Percentiles rank a stretch among this genome's conserved stretches.
phyloP scores from a whole-genome alignment of 108 stramenopile genomes.

The Cyclotella cryptica region DNA sequence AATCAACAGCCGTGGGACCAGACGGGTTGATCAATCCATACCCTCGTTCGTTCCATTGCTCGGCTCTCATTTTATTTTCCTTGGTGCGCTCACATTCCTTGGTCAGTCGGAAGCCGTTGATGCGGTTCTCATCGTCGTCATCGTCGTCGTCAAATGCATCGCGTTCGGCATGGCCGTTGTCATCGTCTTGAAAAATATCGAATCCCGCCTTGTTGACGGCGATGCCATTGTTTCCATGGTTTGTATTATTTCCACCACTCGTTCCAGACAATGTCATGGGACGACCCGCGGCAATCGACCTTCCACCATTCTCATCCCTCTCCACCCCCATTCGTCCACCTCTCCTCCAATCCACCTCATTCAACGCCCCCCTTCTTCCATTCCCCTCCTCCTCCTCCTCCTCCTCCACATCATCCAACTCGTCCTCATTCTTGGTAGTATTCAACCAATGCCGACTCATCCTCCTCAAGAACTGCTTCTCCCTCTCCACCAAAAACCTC shows the following conservation, averaged over 20 bases:
- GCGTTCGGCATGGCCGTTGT: conserved; percentile 22
- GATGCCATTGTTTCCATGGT: not conserved
- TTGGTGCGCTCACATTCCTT: conserved; percentile 70
- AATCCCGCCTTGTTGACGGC: conserved; percentile 43
- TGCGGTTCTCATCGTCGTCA: conserved; percentile 16
- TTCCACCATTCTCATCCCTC: not conserved
- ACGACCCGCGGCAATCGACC: not conserved
- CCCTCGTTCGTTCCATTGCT: conserved; percentile 85
- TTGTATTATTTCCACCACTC: too few species aligned
- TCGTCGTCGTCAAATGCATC: conserved; percentile 33
- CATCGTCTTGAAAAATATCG: conserved; percentile 68
- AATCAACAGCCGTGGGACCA: conserved; percentile 10
- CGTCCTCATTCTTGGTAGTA: conserved; percentile 43
- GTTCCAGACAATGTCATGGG: too few species aligned
- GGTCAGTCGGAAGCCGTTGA: conserved; percentile 41
- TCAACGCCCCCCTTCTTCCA: conserved; percentile 48
- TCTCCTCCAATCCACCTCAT: not conserved
- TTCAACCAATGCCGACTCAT: conserved; percentile 87
- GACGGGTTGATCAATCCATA: conserved; percentile 47
- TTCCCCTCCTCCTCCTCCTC: conserved; percentile 50
- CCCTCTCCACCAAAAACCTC: conserved; percentile 69
- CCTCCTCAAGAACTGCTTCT: conserved; percentile 83
- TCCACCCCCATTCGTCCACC: not conserved
- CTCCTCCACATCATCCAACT: conserved; percentile 52
- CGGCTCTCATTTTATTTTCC: conserved; percentile 72